Evolutionary conservation across 2,329 filamentous ascomycete genomes (phyloP).

Genomic region (Fonsecaea multimorphosa): DNA sequence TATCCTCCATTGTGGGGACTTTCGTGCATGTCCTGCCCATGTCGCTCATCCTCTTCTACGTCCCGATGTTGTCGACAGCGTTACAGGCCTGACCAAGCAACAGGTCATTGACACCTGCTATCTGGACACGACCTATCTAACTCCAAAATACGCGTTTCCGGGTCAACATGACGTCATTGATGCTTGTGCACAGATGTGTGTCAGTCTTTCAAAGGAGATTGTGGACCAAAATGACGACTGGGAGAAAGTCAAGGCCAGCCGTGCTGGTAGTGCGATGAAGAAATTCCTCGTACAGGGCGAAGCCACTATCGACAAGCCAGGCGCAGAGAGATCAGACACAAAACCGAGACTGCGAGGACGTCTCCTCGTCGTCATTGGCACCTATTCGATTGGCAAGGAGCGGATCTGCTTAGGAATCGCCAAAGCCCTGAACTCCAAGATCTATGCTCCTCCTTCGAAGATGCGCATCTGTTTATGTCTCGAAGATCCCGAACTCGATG

Average conservation of each 20-base stretch:
- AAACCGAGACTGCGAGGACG: conserved; percentile 60
- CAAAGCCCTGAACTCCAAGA: conserved; percentile 81
- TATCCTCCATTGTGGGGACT: conserved; percentile 94
- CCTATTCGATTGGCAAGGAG: conserved; percentile 98
- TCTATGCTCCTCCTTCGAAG: conserved; percentile 84
- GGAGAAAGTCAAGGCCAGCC: conserved; percentile 62
- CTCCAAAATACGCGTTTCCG: conserved; percentile 93
- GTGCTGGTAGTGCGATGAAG: conserved; percentile 65
- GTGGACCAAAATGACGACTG: conserved; percentile 62
- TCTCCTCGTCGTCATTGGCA: conserved; percentile 89
- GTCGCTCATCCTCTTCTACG: conserved; percentile 79
- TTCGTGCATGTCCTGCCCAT: conserved; percentile 86
- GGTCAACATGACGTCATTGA: conserved; percentile 84
- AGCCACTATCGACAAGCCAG: conserved; percentile 45
- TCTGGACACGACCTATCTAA: conserved; percentile 95
- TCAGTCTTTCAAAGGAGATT: conserved; percentile 72
- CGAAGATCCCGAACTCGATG: conserved; percentile 80
- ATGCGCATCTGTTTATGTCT: conserved; percentile 83
- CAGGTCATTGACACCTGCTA: conserved; percentile 96
- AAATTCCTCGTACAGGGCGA: conserved; percentile 63
- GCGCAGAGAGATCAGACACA: conserved; percentile 37
- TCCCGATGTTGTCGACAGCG: conserved; percentile 72
- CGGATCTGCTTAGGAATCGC: conserved; percentile 93
- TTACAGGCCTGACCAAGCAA: conserved; percentile 73
- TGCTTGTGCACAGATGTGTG: conserved; percentile 86